Base-by-base conservation (phyloP, 352 stramenopile genomes). In the Globisporangium nodosum region DNA sequence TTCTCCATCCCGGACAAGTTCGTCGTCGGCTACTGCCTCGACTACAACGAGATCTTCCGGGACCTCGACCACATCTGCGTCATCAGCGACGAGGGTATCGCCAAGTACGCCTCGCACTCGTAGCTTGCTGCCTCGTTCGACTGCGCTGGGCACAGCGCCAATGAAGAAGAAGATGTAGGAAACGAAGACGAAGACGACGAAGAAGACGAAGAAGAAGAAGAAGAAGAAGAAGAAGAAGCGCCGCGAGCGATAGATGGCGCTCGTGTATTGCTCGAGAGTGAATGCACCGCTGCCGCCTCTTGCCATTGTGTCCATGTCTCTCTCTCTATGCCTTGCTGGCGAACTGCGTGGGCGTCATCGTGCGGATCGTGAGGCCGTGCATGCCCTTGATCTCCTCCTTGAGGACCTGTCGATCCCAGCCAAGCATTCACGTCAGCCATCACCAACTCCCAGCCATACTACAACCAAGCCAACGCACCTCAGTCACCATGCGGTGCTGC, bases 1-100 rank as follows among this genome's bases (percentile, higher is more conserved):
- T 99, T 99, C 70, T 96, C 78, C 49, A 97, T 99, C 68, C 96
- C 96, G 1, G 83, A 98, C 79, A 88, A 97, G 69, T 99, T 98
- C 71, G 87, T 96, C 43, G 78, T 96, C 56, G 96, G 96, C 43
- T 98, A 97, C 79, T 97, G 94, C 65, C 76, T 99, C 33, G 96
- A 99, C 78, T 99, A 97, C 82, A 97, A 98, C 73, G 92, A 98
- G 72, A 85, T 96, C 51, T 98, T 98, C 74, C 87, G 96, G 33
- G 92, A 98, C 67, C 73, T 98, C 56, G 80, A 96, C 62, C 92
- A 98, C 78, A 97, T 98, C 59, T 98, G 92, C 76, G 68, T 98
- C 58, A 98, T 98, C 69, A 97, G 85, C 64, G 70, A 97, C 27
- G 64, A 69, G 3, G 95, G 95, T 49, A 98, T 98, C 64, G 83